Percentiles rank a stretch among this genome's conserved stretches.
phyloP scores from a whole-genome alignment of 768 basidiomycete genomes.

The Austroboletus festivus region DNA sequence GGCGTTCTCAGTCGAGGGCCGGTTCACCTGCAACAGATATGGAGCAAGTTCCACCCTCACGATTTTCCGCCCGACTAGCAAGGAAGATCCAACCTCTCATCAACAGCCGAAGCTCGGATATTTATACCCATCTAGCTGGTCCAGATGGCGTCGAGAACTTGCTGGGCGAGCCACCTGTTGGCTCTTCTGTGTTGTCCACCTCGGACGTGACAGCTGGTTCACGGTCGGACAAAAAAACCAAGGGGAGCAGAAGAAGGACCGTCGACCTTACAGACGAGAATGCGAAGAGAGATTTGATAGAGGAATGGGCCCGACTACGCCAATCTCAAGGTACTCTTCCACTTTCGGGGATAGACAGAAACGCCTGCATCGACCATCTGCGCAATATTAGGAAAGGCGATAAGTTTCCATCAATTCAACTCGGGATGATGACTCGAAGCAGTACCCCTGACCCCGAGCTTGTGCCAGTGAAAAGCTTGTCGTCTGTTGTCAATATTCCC shows the following conservation, averaged over 20 bases:
- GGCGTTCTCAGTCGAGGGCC: conserved; percentile 17
- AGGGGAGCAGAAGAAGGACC: conserved; percentile 14
- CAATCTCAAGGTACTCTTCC: conserved; percentile 25
- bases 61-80: conserved; percentile 20
- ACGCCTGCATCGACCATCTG: not conserved
- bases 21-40: conserved; percentile 12
- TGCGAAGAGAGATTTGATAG: conserved; percentile 24
- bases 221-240: conserved; percentile 8
- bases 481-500: not conserved
- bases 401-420: not conserved
- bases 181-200: conserved; percentile 3
- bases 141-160: conserved; percentile 9
- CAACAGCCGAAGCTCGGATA: conserved; percentile 20
- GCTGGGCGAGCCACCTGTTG: conserved; percentile 4
- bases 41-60: conserved; percentile 6
- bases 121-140: conserved; percentile 29
- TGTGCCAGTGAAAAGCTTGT: not conserved
- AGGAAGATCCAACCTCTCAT: conserved; percentile 18
- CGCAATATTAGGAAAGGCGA: conserved; percentile 1
- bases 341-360: conserved; percentile 9
- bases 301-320: conserved; percentile 31
- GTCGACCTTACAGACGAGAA: conserved; percentile 19
- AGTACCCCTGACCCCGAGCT: not conserved
- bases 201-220: not conserved
- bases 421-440: not conserved